Evolutionary conservation across 2,329 filamentous ascomycete genomes (phyloP), one percentile per base, ranked within the genome.

Genomic region (Scolecobasidium constrictum): DNA sequence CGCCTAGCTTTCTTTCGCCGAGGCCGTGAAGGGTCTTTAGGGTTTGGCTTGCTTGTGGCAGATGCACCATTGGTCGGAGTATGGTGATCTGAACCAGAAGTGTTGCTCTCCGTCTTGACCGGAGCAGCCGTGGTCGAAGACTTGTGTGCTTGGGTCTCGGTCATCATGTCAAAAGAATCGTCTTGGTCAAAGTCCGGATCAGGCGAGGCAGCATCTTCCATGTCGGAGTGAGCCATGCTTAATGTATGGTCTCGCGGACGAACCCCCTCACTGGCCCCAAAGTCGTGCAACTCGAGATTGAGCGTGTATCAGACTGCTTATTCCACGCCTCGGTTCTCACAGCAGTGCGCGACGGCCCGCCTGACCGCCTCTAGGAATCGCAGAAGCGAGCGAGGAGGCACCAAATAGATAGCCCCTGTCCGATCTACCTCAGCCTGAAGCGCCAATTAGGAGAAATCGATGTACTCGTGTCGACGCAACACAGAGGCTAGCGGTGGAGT

Each of bases 1-100:
- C 92, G 76, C 53, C 90, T 78, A 28, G 92, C 92, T 73, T 98
- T 98, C 72, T 96, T 98, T 56, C 92, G 78, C 53, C 88, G 75
- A 15, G 92, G 90, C 47, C 92, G 78, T 56, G 82, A 72, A 44
- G 90, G 88, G 60, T 98, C 92, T 64, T 96, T 96, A 44, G 87
- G 78, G 56, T 75, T 76, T 35, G 62, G 46, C 46, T 52, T 49
- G 57, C 59, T 34, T 53, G n/a, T n/a, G 26, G 9, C 26, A 9
- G 26, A 31, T 7, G 26, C n/a, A n/a, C 37, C 44, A 16, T 41
- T 42, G 36, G 26, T 35, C 19, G n/a, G 23, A 15, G 35, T 44
- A 4, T 44, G 42, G 35, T 44, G 40, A 17, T 44, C 42, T 19
- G 42, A 44, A 15, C 18, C 31, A 36, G 31, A 38, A 22, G 42